Base-by-base conservation (phyloP, 176 grass and related monocot genomes). In the Bonia amplexicaulis region DNA sequence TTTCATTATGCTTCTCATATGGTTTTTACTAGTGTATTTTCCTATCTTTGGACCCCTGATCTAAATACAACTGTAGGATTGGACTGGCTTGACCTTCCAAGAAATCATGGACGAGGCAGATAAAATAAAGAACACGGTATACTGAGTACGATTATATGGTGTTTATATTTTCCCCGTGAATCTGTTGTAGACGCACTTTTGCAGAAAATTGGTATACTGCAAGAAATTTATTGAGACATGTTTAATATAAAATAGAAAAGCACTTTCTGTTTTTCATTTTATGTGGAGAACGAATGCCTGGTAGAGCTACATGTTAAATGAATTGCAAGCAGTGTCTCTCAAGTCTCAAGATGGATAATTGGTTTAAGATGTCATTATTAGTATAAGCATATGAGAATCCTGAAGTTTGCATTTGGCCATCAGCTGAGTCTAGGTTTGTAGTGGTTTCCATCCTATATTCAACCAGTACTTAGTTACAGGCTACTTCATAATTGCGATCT, bases 31-130 rank as follows among this genome's bases (percentile, higher is more conserved):
- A 63, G 42, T 45, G 17, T 71, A 65, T 64, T 37, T 77, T 66
- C 45, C 12, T 80, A 33, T 62, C 3, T 45, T 80, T 58, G 84
- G 20, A 77, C 27, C 15, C 70, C 67, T 76, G 17, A 25, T 79
- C 53, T 20, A 71, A 46, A 72, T 84, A 75, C 46, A 37, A 78
- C 65, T 93, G 83, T 80, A 98, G 96, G 96, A 98, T 74, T 98
- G 96, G 96, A 95, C 96, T 80, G 96, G 96, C 17, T 85, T 98
- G 71, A 94, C 85, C n/a, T 98, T 98, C 58, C 23, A 93, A 70
- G 91, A 98, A 90, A 98, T 98, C 83, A 98, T 98, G 93, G 91
- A 95, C 35, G 96, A 98, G 17, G 91, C 91, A 9, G 93, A 95
- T n/a, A 92, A 92, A 84, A 98, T 95, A 74, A 98, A 94, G 77